Conservation (phyloP, 1,139 yeast species). For the Debaryomycetaceae sp. region DNA sequence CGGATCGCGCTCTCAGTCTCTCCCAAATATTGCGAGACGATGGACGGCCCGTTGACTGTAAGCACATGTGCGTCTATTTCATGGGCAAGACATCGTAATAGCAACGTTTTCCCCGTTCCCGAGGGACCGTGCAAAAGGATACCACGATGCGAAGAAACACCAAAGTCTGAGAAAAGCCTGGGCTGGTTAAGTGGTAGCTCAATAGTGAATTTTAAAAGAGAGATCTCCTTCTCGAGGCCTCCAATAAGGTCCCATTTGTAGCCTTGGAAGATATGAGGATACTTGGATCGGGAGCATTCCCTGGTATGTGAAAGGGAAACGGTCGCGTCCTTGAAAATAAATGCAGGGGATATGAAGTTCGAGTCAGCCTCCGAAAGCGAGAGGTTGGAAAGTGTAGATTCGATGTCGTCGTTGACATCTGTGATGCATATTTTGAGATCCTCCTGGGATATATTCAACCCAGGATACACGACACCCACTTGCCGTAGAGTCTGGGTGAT, state of each 20-base stretch:
- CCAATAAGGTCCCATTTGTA: conserved; percentile 53
- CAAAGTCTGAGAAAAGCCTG: conserved; percentile 65
- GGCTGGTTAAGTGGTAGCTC: conserved; percentile 79
- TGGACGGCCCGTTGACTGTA: conserved; percentile 82
- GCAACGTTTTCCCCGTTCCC: conserved; percentile 94
- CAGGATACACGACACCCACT: conserved; percentile 48
- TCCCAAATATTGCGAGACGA: conserved; percentile 85
- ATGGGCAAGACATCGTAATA: conserved; percentile 69
- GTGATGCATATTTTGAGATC: conserved; percentile 7
- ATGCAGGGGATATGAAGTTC: conserved; percentile 41
- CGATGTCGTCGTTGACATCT: conserved; percentile 12
- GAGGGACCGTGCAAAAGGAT: conserved; percentile 90
- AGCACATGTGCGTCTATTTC: conserved; percentile 69
- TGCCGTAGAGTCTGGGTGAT: conserved; percentile 34
- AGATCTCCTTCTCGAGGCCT: conserved; percentile 61
- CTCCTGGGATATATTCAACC: conserved; percentile 18
- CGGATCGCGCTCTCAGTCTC: conserved; percentile 83
- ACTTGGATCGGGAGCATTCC: conserved; percentile 13
- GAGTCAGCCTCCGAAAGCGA: too few species aligned
- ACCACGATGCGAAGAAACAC: conserved; percentile 88
- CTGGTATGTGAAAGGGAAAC: conserved; percentile 8
- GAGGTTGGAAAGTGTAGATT: conserved; percentile 18
- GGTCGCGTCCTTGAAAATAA: conserved; percentile 29
- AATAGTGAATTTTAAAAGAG: conserved; percentile 51
- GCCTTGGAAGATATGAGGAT: conserved; percentile 31